Conservation (phyloP, 805 yeast genomes). For the Candida pini region DNA sequence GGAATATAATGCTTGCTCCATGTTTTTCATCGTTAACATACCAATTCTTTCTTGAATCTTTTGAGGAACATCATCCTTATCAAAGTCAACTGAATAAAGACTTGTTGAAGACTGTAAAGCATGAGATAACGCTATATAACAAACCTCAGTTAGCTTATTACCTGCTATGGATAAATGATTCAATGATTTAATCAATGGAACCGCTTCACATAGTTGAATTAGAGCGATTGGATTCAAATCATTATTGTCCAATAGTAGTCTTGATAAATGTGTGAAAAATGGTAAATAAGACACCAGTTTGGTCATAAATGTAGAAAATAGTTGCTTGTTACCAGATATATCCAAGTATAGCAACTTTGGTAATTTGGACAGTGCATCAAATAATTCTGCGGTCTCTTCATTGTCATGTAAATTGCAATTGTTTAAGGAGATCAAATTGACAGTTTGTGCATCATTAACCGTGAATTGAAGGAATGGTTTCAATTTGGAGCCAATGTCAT, state of each 20-base stretch:
- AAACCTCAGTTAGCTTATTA: slow-evolving; percentile 52
- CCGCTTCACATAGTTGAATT: slow-evolving; percentile 55
- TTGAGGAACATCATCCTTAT: slow-evolving; percentile 54
- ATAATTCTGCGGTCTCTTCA: slow-evolving; percentile 43
- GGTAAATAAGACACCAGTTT: slow-evolving; percentile 64
- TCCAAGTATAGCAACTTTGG: slow-evolving; percentile 69
- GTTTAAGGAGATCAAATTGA: slow-evolving; percentile 56
- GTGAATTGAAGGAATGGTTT: slow-evolving; percentile 34
- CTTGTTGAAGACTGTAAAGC: slow-evolving; percentile 62
- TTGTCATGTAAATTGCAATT: slow-evolving; percentile 53
- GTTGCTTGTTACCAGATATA: slow-evolving; percentile 58
- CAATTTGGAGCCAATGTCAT: slow-evolving; percentile 47
- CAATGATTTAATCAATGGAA: slow-evolving; percentile 62
- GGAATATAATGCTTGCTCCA: slow-evolving; percentile 51
- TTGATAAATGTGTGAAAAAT: slow-evolving; percentile 51
- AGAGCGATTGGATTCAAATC: slow-evolving; percentile 51
- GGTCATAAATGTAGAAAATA: slow-evolving; percentile 59
- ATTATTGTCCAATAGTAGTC: slow-evolving; percentile 71
- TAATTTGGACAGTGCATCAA: slow-evolving; percentile 45
- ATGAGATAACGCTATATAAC: slow-evolving; percentile 60
- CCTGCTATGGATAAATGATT: slow-evolving; percentile 68
- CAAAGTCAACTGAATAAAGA: slow-evolving; percentile 65
- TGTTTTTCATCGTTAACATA: slow-evolving; percentile 73
- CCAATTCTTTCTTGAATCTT: slow-evolving; percentile 68
- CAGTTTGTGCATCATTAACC: slow-evolving; percentile 12